Conservation (phyloP, 768 basidiomycete genomes). For the Agrocybe pediades region DNA sequence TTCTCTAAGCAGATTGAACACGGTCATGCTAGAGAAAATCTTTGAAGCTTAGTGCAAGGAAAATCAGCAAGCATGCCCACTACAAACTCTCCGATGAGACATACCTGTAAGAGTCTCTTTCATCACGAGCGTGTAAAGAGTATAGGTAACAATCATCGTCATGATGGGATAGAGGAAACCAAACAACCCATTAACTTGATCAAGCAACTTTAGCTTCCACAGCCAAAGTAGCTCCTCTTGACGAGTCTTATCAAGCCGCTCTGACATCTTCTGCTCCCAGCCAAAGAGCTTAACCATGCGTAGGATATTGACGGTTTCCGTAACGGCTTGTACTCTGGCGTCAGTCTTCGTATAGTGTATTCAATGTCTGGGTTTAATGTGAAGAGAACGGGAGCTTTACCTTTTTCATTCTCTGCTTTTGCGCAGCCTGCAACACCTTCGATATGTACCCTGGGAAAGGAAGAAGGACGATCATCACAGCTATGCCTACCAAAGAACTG, state of each 20-base stretch:
- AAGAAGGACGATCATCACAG: conserved; percentile 48
- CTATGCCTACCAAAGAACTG: conserved; percentile 58
- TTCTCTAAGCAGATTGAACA: conserved; percentile 62
- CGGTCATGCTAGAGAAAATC: conserved; percentile 56
- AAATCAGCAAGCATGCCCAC: not conserved
- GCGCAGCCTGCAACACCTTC: conserved; percentile 46
- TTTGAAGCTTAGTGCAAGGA: conserved; percentile 29
- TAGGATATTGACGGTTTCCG: conserved; percentile 59
- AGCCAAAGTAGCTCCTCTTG: conserved; percentile 60
- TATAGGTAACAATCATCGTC: conserved; percentile 69
- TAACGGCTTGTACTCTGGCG: conserved; percentile 59
- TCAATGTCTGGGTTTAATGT: not conserved
- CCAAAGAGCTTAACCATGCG: conserved; percentile 76
- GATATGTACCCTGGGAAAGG: conserved; percentile 62
- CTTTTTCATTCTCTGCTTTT: conserved; percentile 51
- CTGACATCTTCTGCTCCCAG: conserved; percentile 59
- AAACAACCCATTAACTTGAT: not conserved
- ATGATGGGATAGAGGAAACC: conserved; percentile 62
- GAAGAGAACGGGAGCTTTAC: conserved; percentile 9
- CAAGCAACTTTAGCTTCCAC: conserved; percentile 42
- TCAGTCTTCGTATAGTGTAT: conserved; percentile 43
- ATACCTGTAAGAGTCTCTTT: conserved; percentile 34
- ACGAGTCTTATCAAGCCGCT: conserved; percentile 54
- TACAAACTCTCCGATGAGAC: too few species aligned
- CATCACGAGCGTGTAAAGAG: conserved; percentile 49